Conservation (phyloP, 768 basidiomycete species). For the Boletus rubropictus region DNA sequence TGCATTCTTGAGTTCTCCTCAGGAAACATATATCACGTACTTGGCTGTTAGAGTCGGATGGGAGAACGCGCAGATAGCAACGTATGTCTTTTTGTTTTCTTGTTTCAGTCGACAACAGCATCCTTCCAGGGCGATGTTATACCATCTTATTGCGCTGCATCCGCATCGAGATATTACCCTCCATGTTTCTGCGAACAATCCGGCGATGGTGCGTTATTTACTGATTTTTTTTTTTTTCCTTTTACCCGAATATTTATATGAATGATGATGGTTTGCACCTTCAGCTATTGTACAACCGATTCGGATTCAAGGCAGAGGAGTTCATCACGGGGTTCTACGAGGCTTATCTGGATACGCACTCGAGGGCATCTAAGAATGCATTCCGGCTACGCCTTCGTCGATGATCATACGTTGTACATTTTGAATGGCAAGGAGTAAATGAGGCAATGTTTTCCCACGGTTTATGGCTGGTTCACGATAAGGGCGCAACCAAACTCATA, state of each 20-base stretch:
- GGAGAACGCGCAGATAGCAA: constrained; percentile 75
- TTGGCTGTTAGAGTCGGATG: constrained; percentile 73
- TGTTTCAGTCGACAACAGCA: background rate
- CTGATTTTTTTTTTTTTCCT: background rate
- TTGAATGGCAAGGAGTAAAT: background rate
- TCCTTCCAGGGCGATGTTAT: constrained; percentile 59
- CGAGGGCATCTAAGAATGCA: constrained; percentile 73
- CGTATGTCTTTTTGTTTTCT: constrained; percentile 37
- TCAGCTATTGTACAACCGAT: constrained; percentile 76
- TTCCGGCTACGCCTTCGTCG: constrained; percentile 71
- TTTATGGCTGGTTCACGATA: background rate
- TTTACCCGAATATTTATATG: background rate
- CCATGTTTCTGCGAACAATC: constrained; percentile 76
- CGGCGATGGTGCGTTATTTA: constrained; percentile 56
- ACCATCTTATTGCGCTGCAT: constrained; percentile 66
- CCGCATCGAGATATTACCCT: constrained; percentile 74
- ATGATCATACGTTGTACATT: constrained; percentile 18
- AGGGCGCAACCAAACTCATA: background rate
- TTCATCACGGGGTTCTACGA: constrained; percentile 80
- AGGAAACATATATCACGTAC: constrained; percentile 80
- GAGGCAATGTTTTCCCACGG: constrained; percentile 10
- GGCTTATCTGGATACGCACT: constrained; percentile 64
- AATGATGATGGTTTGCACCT: background rate
- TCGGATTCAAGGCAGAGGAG: constrained; percentile 85
- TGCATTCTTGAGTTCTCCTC: constrained; percentile 71